phyloP scores from a whole-genome alignment of 176 grass and related monocot species.

The Coix lacrymajobi region DNA sequence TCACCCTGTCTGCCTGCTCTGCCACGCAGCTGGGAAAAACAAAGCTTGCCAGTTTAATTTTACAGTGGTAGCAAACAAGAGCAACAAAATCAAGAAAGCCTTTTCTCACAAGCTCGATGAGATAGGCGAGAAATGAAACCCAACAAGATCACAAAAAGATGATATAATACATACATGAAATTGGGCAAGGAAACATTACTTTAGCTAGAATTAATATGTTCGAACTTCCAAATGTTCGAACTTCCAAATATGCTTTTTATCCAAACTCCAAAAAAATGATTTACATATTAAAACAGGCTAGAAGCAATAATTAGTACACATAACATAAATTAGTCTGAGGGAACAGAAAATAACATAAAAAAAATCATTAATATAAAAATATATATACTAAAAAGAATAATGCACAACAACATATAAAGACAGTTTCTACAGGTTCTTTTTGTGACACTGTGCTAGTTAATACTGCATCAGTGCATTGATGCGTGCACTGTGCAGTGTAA shows the following conservation, averaged over 20 bases:
- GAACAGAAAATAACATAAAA: not conserved
- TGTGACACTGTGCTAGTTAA: conserved; percentile 13
- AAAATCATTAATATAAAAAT: not conserved
- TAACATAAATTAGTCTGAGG: not conserved
- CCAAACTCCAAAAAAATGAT: conserved; percentile 3
- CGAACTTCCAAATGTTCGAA: not conserved
- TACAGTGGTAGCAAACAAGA: not conserved
- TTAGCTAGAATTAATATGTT: not conserved
- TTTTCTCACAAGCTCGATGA: not conserved
- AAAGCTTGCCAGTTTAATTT: conserved; percentile 3
- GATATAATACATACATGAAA: not conserved
- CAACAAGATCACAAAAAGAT: not conserved
- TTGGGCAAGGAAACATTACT: not conserved
- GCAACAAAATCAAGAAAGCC: not conserved
- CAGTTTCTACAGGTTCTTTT: not conserved
- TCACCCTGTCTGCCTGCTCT: conserved; percentile 99
- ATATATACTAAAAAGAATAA: conserved; percentile 4
- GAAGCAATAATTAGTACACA: too few species aligned
- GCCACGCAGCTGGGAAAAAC: conserved; percentile 60
- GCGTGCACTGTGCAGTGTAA: not conserved
- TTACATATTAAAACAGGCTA: not conserved
- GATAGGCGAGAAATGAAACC: not conserved
- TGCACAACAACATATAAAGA: not conserved
- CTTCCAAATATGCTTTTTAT: not conserved
- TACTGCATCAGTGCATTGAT: not conserved